A percentile compares a stretch with the other conserved stretches of the same genome.
These are phyloP conservation scores for Aspergillus incahuasiensis DNA, from an alignment of 495 filamentous ascomycete genomes.

Conservation along the genomic window DNA sequence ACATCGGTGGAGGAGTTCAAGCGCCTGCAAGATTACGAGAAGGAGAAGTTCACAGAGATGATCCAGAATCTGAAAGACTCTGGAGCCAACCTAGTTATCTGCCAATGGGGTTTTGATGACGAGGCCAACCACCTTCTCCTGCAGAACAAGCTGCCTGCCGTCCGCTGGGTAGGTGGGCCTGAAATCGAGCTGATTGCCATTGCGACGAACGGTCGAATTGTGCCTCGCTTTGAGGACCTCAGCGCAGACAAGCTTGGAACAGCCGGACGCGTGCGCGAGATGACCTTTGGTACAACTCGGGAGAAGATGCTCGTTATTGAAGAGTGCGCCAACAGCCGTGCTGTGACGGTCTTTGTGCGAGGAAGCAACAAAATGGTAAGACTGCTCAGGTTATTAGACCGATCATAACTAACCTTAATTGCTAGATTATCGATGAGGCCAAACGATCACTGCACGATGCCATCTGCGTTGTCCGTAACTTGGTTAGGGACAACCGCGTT, in stretches of 20 bases:
- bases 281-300: conserved; percentile 93
- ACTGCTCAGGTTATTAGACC: not conserved
- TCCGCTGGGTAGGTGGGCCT: conserved; percentile 96
- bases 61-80: conserved; percentile 96
- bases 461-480: conserved; percentile 93
- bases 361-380: conserved; percentile 99
- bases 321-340: conserved; percentile 95
- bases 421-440: conserved; percentile 94
- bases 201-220: conserved; percentile 95
- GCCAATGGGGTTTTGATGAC: conserved; percentile 99
- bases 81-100: conserved; percentile 95
- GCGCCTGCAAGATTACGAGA: conserved; percentile 91
- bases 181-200: conserved; percentile 99
- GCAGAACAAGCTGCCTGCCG: conserved; percentile 92
- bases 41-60: conserved; percentile 96
- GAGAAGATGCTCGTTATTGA: conserved; percentile 99
- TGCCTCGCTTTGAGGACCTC: conserved; percentile 94
- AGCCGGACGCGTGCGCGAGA: conserved; percentile 86
- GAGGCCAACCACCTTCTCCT: conserved; percentile 96
- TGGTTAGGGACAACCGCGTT: conserved; percentile 92
- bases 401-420: conserved; percentile 21
- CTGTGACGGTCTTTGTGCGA: conserved; percentile 91
- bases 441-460: conserved; percentile 97
- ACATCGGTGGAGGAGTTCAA: conserved; percentile 97
- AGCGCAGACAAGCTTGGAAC: conserved; percentile 82